Base-by-base conservation (phyloP, 2,329 filamentous ascomycete species). In the Colletotrichum tabaci region DNA sequence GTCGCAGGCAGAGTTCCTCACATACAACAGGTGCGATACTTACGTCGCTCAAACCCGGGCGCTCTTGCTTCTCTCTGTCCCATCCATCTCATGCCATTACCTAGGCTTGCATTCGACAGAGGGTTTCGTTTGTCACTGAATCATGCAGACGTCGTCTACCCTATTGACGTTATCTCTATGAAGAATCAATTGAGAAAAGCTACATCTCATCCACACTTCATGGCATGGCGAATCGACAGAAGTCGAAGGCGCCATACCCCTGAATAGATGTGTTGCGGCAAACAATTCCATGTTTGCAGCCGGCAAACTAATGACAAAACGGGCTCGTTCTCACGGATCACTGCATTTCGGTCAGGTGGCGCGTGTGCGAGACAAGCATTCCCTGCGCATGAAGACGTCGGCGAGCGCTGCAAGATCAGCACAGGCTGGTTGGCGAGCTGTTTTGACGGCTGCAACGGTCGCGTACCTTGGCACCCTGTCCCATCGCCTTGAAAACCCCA, bases 361-460 rank as follows among this genome's bases (percentile, higher is more conserved):
- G 63, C 46, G 23, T 42, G 18, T 21, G 13, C 13, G 23, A 42
- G 35, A 44, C 61, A 56, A 21, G 53, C 52, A 46, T 65, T 44
- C 66, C 61, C 66, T 65, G 61, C 61, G 61, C 61, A 63, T 63
- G 21, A 63, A 42, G 35, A 47, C 35, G 49, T 9, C 21, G 35
- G 61, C 35, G 15, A 40, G 47, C n/a, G 35, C 47, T 53, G 47
- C 44, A 23, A 62, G 35, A 50, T 21, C 18, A 53, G 61, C 46
- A 12, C 44, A 44, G 61, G 53, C 53, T 30, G 64, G 52, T 46
- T 21, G 50, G 64, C 38, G 42, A 66, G 40, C 26, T 4, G 30
- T 52, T 26, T 35, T 23, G 21, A 47, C 60, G 18, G 8, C 60
- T 64, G 47, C 52, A 47, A 66, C 61, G 46, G 23, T 10, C 23